Base-by-base conservation (phyloP, 2,329 filamentous ascomycete genomes). In the Sporothrix pseudoabietina region DNA sequence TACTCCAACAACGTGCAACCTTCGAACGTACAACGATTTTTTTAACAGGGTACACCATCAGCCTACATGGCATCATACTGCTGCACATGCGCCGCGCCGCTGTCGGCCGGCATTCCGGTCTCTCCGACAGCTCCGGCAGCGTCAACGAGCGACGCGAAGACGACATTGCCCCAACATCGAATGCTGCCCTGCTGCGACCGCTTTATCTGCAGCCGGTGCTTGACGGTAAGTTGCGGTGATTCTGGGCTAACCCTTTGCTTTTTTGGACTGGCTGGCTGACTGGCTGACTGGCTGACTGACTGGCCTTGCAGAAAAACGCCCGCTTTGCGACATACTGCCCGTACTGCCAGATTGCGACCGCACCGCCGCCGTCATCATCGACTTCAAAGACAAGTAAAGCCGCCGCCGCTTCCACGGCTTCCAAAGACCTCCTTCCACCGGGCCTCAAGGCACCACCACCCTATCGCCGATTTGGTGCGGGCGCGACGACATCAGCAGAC, bases 271-370 rank as follows among this genome's bases (percentile, higher is more conserved):
- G 8, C 35, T 35, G 12, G 19, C 52, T 35, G 35, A 8, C 35
- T 35, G 8, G 8, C 2, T 35, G 35, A 35, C 35, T 35, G 35
- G 3, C 35, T 35, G 12, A 9, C 52, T 71, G 44, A 10, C 32
- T 16, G 26, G 57, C n/a, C 5, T 39, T 5, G 12, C 52, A 89
- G 87, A 82, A 87, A 65, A 94, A 94, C 79, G 83, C 85, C 41
- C 89, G 92, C 55, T 94, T 93, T 81, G 86, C 87, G 71, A 83
- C 84, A 47, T 89, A 89, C 79, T 89, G 89, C 79, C 92, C 92
- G 0, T 95, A 92, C 80, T 96, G 93, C 80, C 93, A 95, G 81
- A 87, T 93, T 77, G 90, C 90, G 5, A 86, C 84, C 2, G 68
- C 57, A 88, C 88, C 26, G 12, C 70, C 75, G 10, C 72, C 71